Conservation (phyloP, 768 basidiomycete genomes). For the Russula sp. region DNA sequence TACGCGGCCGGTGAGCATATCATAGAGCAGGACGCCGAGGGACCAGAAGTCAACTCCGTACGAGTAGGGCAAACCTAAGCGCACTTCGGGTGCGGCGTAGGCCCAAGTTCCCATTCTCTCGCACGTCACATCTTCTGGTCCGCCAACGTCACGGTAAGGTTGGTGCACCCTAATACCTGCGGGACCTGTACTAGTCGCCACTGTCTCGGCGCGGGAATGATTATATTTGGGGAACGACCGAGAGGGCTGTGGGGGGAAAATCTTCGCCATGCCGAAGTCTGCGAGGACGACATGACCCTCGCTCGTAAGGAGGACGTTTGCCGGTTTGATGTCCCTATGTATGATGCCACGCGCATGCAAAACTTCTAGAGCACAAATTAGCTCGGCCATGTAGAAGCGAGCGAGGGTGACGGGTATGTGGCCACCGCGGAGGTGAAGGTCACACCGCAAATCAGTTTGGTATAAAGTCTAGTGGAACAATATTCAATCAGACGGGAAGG, state of each 20-base stretch:
- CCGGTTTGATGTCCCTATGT: constrained; percentile 45
- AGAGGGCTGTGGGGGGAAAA: not conserved
- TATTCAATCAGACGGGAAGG: not conserved
- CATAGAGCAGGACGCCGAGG: constrained; percentile 18
- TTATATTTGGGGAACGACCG: not conserved
- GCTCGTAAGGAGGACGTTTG: constrained; percentile 24
- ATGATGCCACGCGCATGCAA: constrained; percentile 37
- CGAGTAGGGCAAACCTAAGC: constrained; percentile 15
- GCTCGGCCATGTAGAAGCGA: constrained; percentile 19
- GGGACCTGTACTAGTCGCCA: not conserved
- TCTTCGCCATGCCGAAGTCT: constrained; percentile 22
- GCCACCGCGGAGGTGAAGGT: constrained; percentile 15
- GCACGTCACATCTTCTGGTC: constrained; percentile 4
- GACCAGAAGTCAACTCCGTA: constrained; percentile 23
- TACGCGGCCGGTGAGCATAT: constrained; percentile 22
- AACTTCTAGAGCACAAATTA: constrained; percentile 25
- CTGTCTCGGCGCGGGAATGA: not conserved
- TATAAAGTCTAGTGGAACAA: constrained; percentile 3
- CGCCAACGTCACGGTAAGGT: constrained; percentile 1
- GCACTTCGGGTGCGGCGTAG: constrained; percentile 21
- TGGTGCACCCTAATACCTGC: constrained; percentile 5
- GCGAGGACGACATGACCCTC: constrained; percentile 17
- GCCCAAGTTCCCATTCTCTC: constrained; percentile 17
- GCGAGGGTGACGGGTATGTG: constrained; percentile 10
- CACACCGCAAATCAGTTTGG: constrained; percentile 14